These are phyloP conservation scores for Phialophora expanda DNA, from an alignment of 2,329 filamentous ascomycete species.

Conservation along the genomic window DNA sequence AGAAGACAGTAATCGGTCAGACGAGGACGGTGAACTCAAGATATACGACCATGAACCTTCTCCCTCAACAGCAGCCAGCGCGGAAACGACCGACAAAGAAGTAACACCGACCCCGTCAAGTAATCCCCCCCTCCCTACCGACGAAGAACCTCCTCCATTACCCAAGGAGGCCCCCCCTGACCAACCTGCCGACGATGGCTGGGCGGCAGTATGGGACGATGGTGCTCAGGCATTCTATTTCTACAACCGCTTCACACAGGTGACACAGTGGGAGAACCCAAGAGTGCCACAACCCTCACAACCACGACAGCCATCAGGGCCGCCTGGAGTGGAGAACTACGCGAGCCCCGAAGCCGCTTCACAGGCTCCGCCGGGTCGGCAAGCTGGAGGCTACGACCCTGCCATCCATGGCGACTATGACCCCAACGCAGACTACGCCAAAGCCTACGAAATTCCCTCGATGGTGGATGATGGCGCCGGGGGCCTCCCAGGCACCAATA, in stretches of 20 bases:
- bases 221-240: slow-evolving; percentile 76
- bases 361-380: slow-evolving; percentile 45
- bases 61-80: slow-evolving; percentile 15
- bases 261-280: slow-evolving; percentile 85
- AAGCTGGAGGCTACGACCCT: slow-evolving; percentile 82
- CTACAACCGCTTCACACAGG: slow-evolving; percentile 77
- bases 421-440: slow-evolving; percentile 91
- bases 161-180: slow-evolving; percentile 59
- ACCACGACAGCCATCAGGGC: slow-evolving; percentile 40
- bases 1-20: slow-evolving; percentile 15
- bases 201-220: slow-evolving; percentile 79
- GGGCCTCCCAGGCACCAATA: slow-evolving; percentile 47
- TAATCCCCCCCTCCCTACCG: slow-evolving; percentile 50
- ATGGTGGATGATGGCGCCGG: slow-evolving; percentile 45
- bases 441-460: slow-evolving; percentile 53
- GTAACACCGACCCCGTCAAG: slow-evolving; percentile 1
- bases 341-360: slow-evolving; percentile 44
- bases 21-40: slow-evolving; percentile 26
- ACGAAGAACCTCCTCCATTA: slow-evolving; percentile 54
- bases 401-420: slow-evolving; percentile 97
- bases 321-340: slow-evolving; percentile 41
- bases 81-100: slow-evolving; percentile 16
- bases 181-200: slow-evolving; percentile 66
- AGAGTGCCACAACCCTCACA: slow-evolving; percentile 64
- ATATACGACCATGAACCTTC: slow-evolving; percentile 27